Conservation (phyloP, 495 filamentous ascomycete genomes). For the Neurospora sp. region DNA sequence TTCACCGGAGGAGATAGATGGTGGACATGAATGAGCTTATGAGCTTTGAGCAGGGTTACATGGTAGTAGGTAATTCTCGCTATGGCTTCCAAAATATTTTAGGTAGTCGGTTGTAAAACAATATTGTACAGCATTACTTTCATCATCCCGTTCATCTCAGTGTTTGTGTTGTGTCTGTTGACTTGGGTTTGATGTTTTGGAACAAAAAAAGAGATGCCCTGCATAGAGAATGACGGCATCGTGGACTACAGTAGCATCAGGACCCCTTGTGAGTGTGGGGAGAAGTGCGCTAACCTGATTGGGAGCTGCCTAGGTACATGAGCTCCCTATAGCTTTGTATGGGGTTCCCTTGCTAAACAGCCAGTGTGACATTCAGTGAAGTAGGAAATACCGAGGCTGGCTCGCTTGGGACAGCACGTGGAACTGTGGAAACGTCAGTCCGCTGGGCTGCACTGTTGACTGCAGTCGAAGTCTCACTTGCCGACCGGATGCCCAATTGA, state of each 20-base stretch:
- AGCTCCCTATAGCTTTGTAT: not conserved
- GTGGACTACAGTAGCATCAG: not conserved
- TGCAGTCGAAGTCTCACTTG: not conserved
- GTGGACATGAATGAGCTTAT: not conserved
- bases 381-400: not conserved
- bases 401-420: not conserved
- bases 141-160: not conserved
- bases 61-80: not conserved
- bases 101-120: not conserved
- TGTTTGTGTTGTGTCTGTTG: not conserved
- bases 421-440: not conserved
- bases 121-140: not conserved
- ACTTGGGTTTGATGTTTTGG: not conserved
- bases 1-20: not conserved
- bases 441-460: not conserved
- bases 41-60: not conserved
- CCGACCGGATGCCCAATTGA: not conserved
- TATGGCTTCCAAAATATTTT: not conserved
- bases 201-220: not conserved
- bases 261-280: not conserved
- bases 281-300: not conserved
- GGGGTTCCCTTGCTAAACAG: not conserved
- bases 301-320: not conserved
- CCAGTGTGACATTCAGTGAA: not conserved
- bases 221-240: slow-evolving; percentile 1